These are phyloP conservation scores for Geotrichum bryndzae DNA, from an alignment of 1,139 yeast genomes.

Conservation along the genomic window DNA sequence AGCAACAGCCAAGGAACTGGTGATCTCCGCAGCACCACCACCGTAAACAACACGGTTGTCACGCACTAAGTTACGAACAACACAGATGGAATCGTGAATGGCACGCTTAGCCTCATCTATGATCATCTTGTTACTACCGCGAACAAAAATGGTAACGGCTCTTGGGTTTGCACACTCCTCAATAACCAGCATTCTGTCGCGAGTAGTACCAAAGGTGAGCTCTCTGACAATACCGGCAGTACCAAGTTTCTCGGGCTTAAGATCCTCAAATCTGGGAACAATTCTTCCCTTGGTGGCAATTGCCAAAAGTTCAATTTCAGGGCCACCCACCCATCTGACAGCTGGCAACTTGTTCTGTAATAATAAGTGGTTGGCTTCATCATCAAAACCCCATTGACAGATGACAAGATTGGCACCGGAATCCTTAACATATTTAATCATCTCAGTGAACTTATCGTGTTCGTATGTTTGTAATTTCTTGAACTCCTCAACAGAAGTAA, in stretches of 20 bases:
- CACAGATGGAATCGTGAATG: constrained; percentile 92
- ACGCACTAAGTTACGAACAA: constrained; percentile 87
- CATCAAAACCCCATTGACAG: constrained; percentile 99
- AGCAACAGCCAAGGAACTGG: constrained; percentile 87
- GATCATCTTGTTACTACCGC: constrained; percentile 97
- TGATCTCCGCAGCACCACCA: constrained; percentile 96
- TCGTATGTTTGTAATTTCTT: constrained; percentile 85
- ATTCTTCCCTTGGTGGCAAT: constrained; percentile 96
- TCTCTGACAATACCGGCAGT: constrained; percentile 80
- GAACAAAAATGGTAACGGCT: constrained; percentile 87
- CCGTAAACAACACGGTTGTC: constrained; percentile 95
- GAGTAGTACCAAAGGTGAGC: constrained; percentile 91
- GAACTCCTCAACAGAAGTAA: constrained; percentile 87
- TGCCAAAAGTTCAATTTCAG: constrained; percentile 91
- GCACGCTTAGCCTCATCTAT: constrained; percentile 96
- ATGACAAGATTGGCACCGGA: constrained; percentile 95
- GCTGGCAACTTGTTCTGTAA: constrained; percentile 88
- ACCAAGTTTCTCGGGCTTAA: constrained; percentile 77
- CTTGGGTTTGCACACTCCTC: constrained; percentile 85
- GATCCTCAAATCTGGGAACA: constrained; percentile 94
- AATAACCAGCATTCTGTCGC: constrained; percentile 90
- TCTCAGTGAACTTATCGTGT: constrained; percentile 80
- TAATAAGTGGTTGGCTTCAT: constrained; percentile 92
- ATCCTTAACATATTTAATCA: constrained; percentile 80
- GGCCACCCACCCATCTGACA: constrained; percentile 98